These are phyloP conservation scores for Grosmannia penicillata DNA, from an alignment of 2,329 filamentous ascomycete species.

Conservation along the genomic window DNA sequence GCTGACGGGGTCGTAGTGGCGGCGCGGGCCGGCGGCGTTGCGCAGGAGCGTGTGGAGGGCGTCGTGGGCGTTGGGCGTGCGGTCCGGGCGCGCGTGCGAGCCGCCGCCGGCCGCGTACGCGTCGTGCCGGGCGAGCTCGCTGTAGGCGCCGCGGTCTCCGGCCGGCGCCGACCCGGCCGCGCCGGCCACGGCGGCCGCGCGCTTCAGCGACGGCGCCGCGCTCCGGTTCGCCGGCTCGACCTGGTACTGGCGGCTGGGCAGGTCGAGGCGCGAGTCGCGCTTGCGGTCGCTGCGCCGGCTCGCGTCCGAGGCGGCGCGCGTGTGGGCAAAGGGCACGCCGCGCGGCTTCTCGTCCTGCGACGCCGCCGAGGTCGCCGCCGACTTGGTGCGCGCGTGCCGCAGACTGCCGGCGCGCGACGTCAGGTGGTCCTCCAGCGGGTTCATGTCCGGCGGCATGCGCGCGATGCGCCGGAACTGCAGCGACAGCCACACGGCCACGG, in stretches of 20 bases:
- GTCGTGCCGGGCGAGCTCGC: slow-evolving; percentile 32
- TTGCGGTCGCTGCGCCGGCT: slow-evolving; percentile 29
- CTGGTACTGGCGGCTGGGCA: slow-evolving; percentile 42
- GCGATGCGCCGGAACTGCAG: slow-evolving; percentile 71
- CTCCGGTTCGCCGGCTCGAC: slow-evolving; percentile 22
- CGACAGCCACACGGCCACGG: slow-evolving; percentile 60
- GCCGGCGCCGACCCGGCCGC: slow-evolving; percentile 1
- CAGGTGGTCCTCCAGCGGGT: slow-evolving; percentile 75
- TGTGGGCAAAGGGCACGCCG: slow-evolving; percentile 67
- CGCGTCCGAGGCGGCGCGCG: slow-evolving; percentile 41
- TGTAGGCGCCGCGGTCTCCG: slow-evolving; percentile 32
- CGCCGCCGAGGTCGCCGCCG: slow-evolving; percentile 30
- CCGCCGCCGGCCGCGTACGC: slow-evolving; percentile 11
- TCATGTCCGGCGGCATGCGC: slow-evolving; percentile 81
- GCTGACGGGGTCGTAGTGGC: slow-evolving; percentile 30
- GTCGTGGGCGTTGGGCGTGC: too few species aligned
- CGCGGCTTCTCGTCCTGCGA: slow-evolving; percentile 47
- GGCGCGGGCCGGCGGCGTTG: slow-evolving; percentile 19
- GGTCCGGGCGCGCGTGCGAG: slow-evolving; percentile 7
- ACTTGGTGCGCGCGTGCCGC: slow-evolving; percentile 60
- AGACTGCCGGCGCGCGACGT: slow-evolving; percentile 42
- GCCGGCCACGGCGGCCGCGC: slow-evolving; percentile 24
- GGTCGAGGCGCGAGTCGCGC: slow-evolving; percentile 34
- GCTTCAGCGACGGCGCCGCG: slow-evolving; percentile 22
- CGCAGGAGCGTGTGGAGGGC: slow-evolving; percentile 19